Base-by-base conservation (phyloP, 2,329 filamentous ascomycete genomes). In the Neonectria neomacrospora region DNA sequence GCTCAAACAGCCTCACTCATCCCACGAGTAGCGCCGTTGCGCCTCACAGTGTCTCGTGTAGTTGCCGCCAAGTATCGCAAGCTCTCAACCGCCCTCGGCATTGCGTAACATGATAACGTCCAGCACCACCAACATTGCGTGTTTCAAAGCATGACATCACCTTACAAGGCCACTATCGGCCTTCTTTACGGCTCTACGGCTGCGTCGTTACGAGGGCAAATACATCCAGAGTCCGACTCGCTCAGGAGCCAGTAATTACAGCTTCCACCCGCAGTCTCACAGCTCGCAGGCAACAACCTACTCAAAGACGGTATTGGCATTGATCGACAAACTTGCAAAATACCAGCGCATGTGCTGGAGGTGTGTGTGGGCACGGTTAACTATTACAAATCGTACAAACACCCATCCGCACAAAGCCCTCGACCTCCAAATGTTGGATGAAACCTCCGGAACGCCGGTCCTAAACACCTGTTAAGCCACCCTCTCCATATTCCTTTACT, bases 381-480 rank as follows among this genome's bases (percentile, higher is more conserved):
- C 53, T 56, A 51, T 28, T 45, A 51, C 52, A 55, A 50, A 41
- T 55, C 48, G 37, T 61, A 61, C 47, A 61, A 28, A 61, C 37
- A 22, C 42, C 34, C 54, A 52, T 50, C 39, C 37, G 18, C 26
- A 23, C 44, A 51, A 37, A 56, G 37, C 20, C 23, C 37, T 45
- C 8, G 18, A 14, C 44, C 54, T 54, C 42, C 50, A 54, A 44
- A 45, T 32, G 48, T 61, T 61, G 26, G 23, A 34, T 18, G 26
- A 63, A 48, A 20, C 42, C 50, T 51, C 44, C 47, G 26, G 32
- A 63, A 63, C 60, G 60, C 60, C 60, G 54, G 37, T 63, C 60
- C 50, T 23, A 54, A 45, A 30, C n/a, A 16, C 54, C 20, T 37
- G 37, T 18, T 48, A 50, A 58, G 23, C 50, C 54, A 34, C 30